Base-by-base conservation (phyloP, 139 green algal genomes). In the Chlamydomonas sp. region DNA sequence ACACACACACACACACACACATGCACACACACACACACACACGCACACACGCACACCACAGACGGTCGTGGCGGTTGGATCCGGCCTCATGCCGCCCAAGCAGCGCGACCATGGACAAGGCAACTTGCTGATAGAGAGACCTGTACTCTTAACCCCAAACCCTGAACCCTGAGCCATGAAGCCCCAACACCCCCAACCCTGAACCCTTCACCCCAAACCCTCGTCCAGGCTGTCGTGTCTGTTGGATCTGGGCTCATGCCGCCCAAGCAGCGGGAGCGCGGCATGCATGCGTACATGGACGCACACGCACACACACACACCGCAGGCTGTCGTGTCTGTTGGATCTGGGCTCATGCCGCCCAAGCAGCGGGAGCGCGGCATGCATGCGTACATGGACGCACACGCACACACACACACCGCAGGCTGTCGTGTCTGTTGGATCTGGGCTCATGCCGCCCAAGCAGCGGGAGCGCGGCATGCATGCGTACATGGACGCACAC, bases 121-220 rank as follows among this genome's bases (percentile, higher is more conserved):
- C 20, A 77, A 66, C n/a, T 77, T 88, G 35, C 69, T 91, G 69
- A 68, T 91, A 38, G 31, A 54, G 13, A 54, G 43, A 54, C 43
- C 13, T 13, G 43, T 20, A 54, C 20, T 26, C 43, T 26, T 54
- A 26, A 54, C 20, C 13, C 13, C 13, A 13, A 54, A 13, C 13
- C 43, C 13, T 20, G 20, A 26, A 54, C 43, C 16, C 20, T 54
- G 13, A 54, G 16, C 43, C 16, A 54, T 54, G 20, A 26, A 54
- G 16, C 13, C 20, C 13, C 20, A 54, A 26, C 13, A 26, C 13
- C 43, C 13, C 13, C 13, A 26, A 54, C 43, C 43, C 13, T 54
- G 13, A 54, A 54, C 43, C 20, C 43, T 26, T 26, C 43, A 54
- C 43, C 20, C 43, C 13, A 13, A 13, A 20, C 43, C 43, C 13